Evolutionary conservation across 441 rosid species (phyloP), one percentile per base, ranked within the genome.

Genomic region (Hura crepitans): DNA sequence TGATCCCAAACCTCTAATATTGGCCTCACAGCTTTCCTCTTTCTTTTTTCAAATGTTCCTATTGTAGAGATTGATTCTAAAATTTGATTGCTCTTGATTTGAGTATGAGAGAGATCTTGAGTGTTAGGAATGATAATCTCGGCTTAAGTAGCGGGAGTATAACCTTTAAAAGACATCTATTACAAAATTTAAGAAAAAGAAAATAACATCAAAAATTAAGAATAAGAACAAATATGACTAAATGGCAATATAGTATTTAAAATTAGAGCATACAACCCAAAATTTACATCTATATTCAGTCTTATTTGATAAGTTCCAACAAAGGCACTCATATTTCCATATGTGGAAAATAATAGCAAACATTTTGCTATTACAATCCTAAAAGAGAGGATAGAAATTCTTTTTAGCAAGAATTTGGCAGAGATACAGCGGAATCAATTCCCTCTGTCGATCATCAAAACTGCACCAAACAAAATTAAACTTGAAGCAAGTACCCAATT

Each of bases 381-480:
- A 51, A 8, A 37, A 62, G 43, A 6, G 39, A 18, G 23, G 23
- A 62, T 45, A 20, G 25, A 1, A 11, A 45, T 30, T 70, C 25
- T 30, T 54, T 25, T 31, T 33, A n/a, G 6, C 28, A 47, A 20
- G 8, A 22, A 27, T 63, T 72, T 57, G 27, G 23, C 55, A 72
- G 42, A 18, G 43, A 37, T 10, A 12, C 6, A 55, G 28, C 64
- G 54, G 35, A 31, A 22, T 12, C 35, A 1, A 63, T 13, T 42
- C 14, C 30, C 66, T 47, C 17, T 53, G 49, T 37, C 14, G 18
- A 66, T 73, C 61, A 25, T 50, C 54, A 14, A 57, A 57, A 65
- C 49, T 25, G 58, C 13, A 65, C 22, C 35, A 37, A 25, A 65
- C 23, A 57, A 63, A 25, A 18, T 23, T 30, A 18, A 2, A 47